Conservation (phyloP, 192 early-diverging fungal genomes). For the Podila epicladia region DNA sequence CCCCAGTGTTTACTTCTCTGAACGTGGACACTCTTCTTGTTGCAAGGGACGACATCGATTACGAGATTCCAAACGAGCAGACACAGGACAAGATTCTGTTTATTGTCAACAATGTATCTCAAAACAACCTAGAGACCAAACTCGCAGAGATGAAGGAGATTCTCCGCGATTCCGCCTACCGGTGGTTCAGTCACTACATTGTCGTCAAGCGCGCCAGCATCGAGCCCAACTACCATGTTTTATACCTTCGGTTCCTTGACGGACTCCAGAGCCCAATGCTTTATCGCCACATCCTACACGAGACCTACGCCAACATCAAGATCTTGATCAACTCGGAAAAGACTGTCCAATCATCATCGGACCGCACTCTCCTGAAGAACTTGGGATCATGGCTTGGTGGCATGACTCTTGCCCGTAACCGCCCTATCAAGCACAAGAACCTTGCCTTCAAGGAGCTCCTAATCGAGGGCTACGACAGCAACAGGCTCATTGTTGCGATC, state of each 20-base stretch:
- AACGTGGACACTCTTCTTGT: constrained; percentile 64
- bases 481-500: constrained; percentile 93
- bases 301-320: constrained; percentile 89
- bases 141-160: constrained; percentile 79
- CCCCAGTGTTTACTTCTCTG: constrained; percentile 71
- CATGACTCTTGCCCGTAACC: constrained; percentile 96
- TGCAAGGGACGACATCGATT: constrained; percentile 56
- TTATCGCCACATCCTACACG: constrained; percentile 81
- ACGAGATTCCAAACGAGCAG: constrained; percentile 50
- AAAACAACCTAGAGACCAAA: constrained; percentile 86
- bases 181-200: constrained; percentile 96
- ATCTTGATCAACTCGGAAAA: constrained; percentile 94
- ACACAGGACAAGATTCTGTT: constrained; percentile 93
- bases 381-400: constrained; percentile 97
- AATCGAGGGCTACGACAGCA: constrained; percentile 89
- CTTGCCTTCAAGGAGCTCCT: constrained; percentile 95
- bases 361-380: constrained; percentile 93
- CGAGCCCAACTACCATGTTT: constrained; percentile 95
- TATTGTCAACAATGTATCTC: constrained; percentile 95
- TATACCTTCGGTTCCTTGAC: constrained; percentile 90
- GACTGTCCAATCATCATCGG: constrained; percentile 88
- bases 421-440: constrained; percentile 95
- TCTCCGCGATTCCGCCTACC: constrained; percentile 67
- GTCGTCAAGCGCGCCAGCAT: constrained; percentile 95
- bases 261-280: constrained; percentile 75